Percentiles rank a stretch among this genome's conserved stretches.
These are phyloP conservation scores for Bryoerythrophyllum caledonicum DNA, from an alignment of 225 moss, liverwort and hornwort genomes.

Conservation along the genomic window DNA sequence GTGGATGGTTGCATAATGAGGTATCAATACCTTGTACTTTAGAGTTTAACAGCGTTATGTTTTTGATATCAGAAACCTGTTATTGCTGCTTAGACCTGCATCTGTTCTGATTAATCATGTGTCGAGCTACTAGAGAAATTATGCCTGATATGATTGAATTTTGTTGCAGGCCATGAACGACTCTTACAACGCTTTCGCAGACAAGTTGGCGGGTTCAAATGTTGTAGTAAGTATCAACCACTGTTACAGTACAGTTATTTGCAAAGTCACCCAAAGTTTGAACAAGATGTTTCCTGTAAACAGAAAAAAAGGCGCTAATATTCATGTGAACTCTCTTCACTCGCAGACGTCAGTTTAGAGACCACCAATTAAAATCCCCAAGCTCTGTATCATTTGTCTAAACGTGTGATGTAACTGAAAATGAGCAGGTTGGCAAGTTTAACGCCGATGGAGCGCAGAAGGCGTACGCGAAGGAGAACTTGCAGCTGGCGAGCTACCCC, in stretches of 20 bases:
- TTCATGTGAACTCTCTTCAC: no score
- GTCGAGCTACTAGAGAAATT: neutral
- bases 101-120: neutral
- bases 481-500: constrained; percentile 80
- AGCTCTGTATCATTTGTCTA: no score
- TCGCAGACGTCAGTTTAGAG: no score
- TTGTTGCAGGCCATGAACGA: constrained; percentile 76
- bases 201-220: constrained; percentile 61
- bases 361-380: no score
- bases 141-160: neutral
- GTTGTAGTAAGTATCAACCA: constrained; percentile 54
- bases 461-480: constrained; percentile 62
- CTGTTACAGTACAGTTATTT: neutral
- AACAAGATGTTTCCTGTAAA: no score
- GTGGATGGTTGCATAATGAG: neutral
- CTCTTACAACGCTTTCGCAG: constrained; percentile 74
- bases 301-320: no score
- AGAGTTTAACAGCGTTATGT: neutral
- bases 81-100: neutral
- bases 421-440: constrained; percentile 87
- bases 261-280: no score
- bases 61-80: neutral
- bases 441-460: constrained; percentile 88
- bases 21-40: neutral
- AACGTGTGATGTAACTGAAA: neutral